Percentiles rank a stretch among this genome's conserved stretches.
phyloP scores from a whole-genome alignment of 2,329 filamentous ascomycete genomes.

The Neopestalotiopsis sp. region DNA sequence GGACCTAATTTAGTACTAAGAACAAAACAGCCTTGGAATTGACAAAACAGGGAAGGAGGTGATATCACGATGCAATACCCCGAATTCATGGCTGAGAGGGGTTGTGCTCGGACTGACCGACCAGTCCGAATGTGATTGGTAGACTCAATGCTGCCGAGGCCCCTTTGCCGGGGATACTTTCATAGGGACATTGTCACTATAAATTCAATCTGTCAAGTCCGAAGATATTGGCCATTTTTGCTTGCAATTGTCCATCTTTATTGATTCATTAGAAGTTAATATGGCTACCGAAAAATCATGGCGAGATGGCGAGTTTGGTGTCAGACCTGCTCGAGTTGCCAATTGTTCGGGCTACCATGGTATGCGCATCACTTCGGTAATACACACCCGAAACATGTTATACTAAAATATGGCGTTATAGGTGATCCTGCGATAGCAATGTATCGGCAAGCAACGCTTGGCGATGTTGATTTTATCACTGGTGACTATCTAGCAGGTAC shows the following conservation, averaged over 20 bases:
- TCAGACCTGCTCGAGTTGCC: neutral
- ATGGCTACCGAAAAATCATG: neutral
- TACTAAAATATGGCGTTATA: neutral
- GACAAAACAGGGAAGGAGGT: neutral
- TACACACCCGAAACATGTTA: neutral
- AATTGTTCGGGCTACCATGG: conserved; percentile 14
- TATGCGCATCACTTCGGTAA: neutral
- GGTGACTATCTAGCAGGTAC: conserved; percentile 21
- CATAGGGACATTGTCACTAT: neutral
- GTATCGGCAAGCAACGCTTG: conserved; percentile 11
- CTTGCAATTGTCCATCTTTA: neutral
- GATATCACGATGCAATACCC: neutral
- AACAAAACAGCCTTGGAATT: neutral
- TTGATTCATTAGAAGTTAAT: neutral
- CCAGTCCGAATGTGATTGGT: neutral
- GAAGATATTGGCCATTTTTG: neutral
- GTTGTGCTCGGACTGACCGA: neutral
- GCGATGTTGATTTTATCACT: conserved; percentile 20
- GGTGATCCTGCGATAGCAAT: conserved; percentile 2
- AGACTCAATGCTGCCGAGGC: neutral
- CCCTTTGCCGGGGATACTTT: neutral
- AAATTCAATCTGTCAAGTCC: neutral
- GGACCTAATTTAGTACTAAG: neutral
- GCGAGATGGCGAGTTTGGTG: conserved; percentile 10
- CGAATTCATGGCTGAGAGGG: neutral